Base-by-base conservation (phyloP, 352 stramenopile species). In the Phytopythium ostracodes region DNA sequence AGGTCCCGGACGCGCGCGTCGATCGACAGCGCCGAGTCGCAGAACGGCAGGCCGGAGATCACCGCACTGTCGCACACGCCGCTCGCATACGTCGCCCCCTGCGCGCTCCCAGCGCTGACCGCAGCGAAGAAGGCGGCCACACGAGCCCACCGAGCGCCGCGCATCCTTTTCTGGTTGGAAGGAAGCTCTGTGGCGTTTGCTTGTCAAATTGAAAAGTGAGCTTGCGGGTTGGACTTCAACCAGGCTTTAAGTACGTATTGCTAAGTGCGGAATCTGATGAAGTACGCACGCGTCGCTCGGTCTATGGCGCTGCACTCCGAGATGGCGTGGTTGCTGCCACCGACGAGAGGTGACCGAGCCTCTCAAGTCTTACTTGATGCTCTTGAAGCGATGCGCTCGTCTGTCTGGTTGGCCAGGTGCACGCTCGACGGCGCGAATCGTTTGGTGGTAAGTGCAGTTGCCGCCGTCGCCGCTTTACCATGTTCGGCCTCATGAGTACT, bases 1-100 rank as follows among this genome's bases (percentile, higher is more conserved):
- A 97, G 73, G 50, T 88, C 79, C 42, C 81, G 56, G 5, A 96
- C 79, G 15, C 91, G 79, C 20, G 66, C 64, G 58, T 81, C 70
- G 17, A 89, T 46, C 17, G 69, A 52, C 44, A 89, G 62, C 46
- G 65, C 70, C 1, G 52, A 38, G 56, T 97, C 67, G 60, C 89
- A 97, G 67, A 92, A 96, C 38, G 82, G 81, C 38, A 88, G 60
- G 2, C 57, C 63, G 7, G 71, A 44, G 50, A 88, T 77, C 38
- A 66, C 66, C 15, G 62, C 42, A 62, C 79, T 63, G 56, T 89
- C 71, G 44, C 81, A 91, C 12, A 87, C 71, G 44, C 76, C 79
- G 25, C 49, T 38, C 17, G 49, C 51, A 22, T 51, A 51, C n/a
- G 22, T 29, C 22, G 46, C 14, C 22, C 24, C 46, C 8, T 11